Evolutionary conservation across 305 asterid genomes (phyloP).

Genomic region (Euphrasia arctica): DNA sequence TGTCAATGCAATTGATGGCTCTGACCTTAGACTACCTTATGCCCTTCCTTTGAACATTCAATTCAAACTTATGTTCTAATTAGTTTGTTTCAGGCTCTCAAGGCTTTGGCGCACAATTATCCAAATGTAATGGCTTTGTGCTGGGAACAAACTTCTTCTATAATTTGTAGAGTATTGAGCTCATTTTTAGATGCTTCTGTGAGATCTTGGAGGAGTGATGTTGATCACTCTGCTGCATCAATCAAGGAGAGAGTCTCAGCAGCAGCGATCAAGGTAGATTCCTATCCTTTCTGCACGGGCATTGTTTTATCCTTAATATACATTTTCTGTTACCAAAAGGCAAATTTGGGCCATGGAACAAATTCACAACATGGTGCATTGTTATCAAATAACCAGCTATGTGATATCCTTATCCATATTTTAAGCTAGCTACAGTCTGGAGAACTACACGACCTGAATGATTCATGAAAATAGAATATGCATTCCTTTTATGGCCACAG

Average conservation of each 20-base stretch:
- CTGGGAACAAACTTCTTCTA: slow-evolving; percentile 73
- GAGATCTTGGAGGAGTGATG: slow-evolving; percentile 57
- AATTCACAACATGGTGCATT: slow-evolving; percentile 17
- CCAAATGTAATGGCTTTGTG: slow-evolving; percentile 65
- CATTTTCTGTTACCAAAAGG: background rate
- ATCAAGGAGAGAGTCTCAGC: slow-evolving; percentile 70
- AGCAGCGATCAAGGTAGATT: slow-evolving; percentile 77
- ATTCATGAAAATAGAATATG: background rate
- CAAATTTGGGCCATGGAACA: background rate
- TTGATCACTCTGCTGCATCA: slow-evolving; percentile 44
- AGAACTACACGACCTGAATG: slow-evolving; percentile 4
- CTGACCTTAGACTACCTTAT: slow-evolving; percentile 11
- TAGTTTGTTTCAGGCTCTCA: slow-evolving; percentile 70
- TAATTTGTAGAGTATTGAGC: slow-evolving; percentile 45
- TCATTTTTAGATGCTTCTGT: slow-evolving; percentile 41
- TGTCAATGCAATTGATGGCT: slow-evolving; percentile 20
- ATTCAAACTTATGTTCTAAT: slow-evolving; percentile 26
- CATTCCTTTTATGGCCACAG: too few species aligned
- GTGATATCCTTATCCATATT: slow-evolving; percentile 2
- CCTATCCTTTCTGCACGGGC: slow-evolving; percentile 17
- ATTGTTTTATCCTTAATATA: slow-evolving; percentile 1
- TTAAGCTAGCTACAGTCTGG: slow-evolving; percentile 5
- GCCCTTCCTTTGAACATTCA: slow-evolving; percentile 11
- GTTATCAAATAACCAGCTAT: background rate
- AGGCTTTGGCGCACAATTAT: slow-evolving; percentile 92